Base-by-base conservation (phyloP, 345 rosid species). In the Cardamine chenopodiifolia region DNA sequence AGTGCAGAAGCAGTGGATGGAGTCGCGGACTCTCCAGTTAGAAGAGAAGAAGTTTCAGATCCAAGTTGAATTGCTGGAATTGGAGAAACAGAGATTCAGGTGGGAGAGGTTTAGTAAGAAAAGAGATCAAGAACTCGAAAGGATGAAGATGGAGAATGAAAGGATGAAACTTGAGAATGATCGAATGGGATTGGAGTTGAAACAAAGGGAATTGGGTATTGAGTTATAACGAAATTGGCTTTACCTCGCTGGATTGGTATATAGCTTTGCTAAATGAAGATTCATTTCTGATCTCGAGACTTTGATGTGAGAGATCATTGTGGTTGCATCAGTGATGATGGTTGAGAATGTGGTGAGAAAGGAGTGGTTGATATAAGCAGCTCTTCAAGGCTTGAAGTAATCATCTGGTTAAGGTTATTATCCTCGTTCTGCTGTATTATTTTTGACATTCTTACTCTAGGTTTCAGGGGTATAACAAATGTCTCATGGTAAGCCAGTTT, bases 91-190 rank as follows among this genome's bases (percentile, higher is more conserved):
- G 53, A 76, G 83, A 52, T 87, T 89, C 77, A 87, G 88, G 74
- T 94, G 98, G 98, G 75, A 86, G 85, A 88, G 88, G 77, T 84
- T 88, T 72, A 87, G 97, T 73, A 82, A 77, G 86, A 90, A 84
- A 80, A 88, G 90, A 62, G 96, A 94, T 64, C 79, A 79, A 11
- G 97, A 91, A 77, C 79, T 91, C 17, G 95, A 90, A 63, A 87
- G 85, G 70, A 45, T 87, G 83, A 90, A 84, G 62, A 79, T 87
- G 86, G 95, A 89, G 80, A 94, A 94, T 45, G 96, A 91, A 82
- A 87, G 86, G 81, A 87, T 90, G 95, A 94, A 83, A 85, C 90
- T 91, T 53, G 95, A 88, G 86, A 94, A 94, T 58, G 95, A 91
- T 65, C 82, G 85, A 15, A 72, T 87, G 85, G 86, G 87, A 60